Evolutionary conservation across 2,329 filamentous ascomycete species (phyloP).

Genomic region (Ascochyta lentis): DNA sequence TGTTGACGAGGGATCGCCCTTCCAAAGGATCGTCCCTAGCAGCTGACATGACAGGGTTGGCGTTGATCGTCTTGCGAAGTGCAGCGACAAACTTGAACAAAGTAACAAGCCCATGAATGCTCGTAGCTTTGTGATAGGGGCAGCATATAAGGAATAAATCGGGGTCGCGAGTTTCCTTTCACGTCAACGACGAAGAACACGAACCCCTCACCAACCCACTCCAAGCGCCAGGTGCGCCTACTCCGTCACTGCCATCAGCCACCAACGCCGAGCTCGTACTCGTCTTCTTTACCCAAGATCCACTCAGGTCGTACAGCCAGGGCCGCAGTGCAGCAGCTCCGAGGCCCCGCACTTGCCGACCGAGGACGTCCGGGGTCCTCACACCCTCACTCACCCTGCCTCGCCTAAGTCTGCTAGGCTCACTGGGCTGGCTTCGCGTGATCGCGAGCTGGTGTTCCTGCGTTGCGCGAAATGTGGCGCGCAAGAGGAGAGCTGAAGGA

Average conservation of each 20-base stretch:
- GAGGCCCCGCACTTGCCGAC: neutral
- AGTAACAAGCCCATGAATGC: neutral
- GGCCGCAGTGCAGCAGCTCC: neutral
- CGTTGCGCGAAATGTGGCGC: constrained; percentile 12
- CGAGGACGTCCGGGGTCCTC: constrained; percentile 2
- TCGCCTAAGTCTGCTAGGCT: neutral
- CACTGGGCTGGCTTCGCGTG: neutral
- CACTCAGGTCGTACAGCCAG: neutral
- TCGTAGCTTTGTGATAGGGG: too few relatives aligned
- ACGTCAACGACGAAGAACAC: neutral
- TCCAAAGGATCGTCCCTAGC: neutral
- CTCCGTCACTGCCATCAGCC: neutral
- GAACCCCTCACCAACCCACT: neutral
- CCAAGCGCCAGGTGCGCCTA: constrained; percentile 5
- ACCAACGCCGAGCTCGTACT: constrained; percentile 6
- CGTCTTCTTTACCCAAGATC: neutral
- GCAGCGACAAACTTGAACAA: neutral
- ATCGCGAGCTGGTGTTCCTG: constrained; percentile 4
- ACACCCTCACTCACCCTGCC: neutral
- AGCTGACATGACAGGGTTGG: neutral
- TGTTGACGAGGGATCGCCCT: neutral
- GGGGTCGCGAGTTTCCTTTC: too few relatives aligned
- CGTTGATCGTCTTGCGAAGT: neutral
- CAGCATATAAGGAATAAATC: too few relatives aligned
- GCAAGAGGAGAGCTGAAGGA: constrained; percentile 3